These are phyloP conservation scores for Physaria fendleri DNA, from an alignment of 345 rosid genomes.

Conservation along the genomic window DNA sequence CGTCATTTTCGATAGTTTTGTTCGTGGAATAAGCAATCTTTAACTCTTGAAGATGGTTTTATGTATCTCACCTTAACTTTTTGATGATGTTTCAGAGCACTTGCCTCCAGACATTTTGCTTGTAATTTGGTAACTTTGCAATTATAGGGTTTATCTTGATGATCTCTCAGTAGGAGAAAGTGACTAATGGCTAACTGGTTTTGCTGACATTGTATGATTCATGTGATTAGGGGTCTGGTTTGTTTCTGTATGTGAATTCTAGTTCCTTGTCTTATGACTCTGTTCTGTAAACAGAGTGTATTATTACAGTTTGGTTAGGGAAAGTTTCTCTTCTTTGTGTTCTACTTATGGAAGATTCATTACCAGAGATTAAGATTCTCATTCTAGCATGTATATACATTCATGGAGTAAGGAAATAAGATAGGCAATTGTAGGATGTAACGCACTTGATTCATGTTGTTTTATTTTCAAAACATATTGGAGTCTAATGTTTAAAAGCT, in stretches of 20 bases:
- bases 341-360: neutral
- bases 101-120: neutral
- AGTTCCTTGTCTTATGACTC: neutral
- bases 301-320: neutral
- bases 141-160: neutral
- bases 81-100: conserved; percentile 10
- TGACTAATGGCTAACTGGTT: neutral
- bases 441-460: neutral
- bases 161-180: neutral
- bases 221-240: neutral
- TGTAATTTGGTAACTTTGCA: neutral
- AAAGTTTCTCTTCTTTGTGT: neutral
- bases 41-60: conserved; percentile 20
- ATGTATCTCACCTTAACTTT: conserved; percentile 1
- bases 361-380: neutral
- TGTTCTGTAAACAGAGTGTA: neutral
- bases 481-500: neutral
- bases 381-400: neutral
- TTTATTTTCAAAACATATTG: neutral
- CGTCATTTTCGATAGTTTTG: conserved; percentile 11
- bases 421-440: neutral
- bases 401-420: neutral
- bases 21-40: conserved; percentile 20
- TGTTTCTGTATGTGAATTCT: neutral
- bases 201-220: neutral